Base-by-base conservation (phyloP, 441 rosid species). In the Geranium incanum region DNA sequence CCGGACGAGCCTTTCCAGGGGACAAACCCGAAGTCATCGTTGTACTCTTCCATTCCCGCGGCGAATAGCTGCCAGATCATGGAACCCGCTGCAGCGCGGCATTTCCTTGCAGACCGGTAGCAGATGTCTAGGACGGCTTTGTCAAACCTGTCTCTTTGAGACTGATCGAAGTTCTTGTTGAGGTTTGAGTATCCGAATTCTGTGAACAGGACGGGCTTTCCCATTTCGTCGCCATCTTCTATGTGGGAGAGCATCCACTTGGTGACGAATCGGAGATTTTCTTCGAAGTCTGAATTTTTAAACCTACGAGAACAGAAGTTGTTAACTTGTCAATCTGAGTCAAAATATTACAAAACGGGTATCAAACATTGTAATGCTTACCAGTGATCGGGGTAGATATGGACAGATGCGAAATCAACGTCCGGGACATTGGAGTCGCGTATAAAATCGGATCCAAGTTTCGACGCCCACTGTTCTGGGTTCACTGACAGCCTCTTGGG, bases 351-450 rank as follows among this genome's bases (percentile, higher is more conserved):
- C 36, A 0, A 33, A 13, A 33, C 66, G 69, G 37, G 19, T 23
- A 28, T 36, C 11, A 18, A 39, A 37, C 55, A 1, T 15, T 11
- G 8, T 48, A 23, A 68, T 52, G 69, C 87, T 83, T 82, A 92
- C 97, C 97, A 94, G 67, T 89, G 97, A 75, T 92, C 99, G 0
- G 97, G 94, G 79, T 94, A 94, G 79, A 92, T 84, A 81, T 94
- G 99, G 76, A 87, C 99, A 36, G 99, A 90, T 19, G 97, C 89
- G 76, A 94, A 94, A 72, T 94, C 97, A 12, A 94, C 77, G 57
- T 77, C 74, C 15, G 81, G 68, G 3, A 82, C 79, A 72, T 82
- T 79, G 55, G 91, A 88, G 82, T 92, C 89, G 69, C 92, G 85
- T 39, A 89, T 78, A 80, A 94, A 94, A 79, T 94, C 97, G 21